Evolutionary conservation across 2,329 filamentous ascomycete genomes (phyloP).

Genomic region (Lachnellula willkommii): DNA sequence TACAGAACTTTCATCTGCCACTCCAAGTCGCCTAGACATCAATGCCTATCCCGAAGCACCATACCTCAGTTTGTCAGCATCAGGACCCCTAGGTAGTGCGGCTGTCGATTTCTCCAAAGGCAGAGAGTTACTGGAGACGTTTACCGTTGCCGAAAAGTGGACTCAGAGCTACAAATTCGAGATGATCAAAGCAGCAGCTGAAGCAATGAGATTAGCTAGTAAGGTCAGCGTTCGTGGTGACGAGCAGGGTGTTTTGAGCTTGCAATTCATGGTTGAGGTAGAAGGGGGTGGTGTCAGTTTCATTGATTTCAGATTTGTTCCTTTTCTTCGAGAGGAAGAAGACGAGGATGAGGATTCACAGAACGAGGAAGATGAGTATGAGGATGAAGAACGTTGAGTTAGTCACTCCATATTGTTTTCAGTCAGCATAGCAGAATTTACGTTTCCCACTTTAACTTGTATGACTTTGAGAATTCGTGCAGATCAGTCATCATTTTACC

Average conservation of each 20-base stretch:
- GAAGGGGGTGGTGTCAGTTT: constrained; percentile 67
- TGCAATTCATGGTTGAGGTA: constrained; percentile 94
- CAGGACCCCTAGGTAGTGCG: constrained; percentile 55
- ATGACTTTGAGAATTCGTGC: too few species aligned
- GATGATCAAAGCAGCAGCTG: constrained; percentile 75
- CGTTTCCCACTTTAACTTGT: too few species aligned
- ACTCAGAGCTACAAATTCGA: constrained; percentile 79
- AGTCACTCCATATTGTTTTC: not conserved
- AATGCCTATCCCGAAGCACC: constrained; percentile 55
- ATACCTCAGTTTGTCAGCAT: constrained; percentile 68
- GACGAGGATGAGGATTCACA: constrained; percentile 42
- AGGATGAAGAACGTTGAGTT: not conserved
- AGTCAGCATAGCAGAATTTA: too few species aligned
- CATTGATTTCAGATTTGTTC: constrained; percentile 78
- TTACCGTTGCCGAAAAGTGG: constrained; percentile 56
- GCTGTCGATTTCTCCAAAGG: constrained; percentile 63
- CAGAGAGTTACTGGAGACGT: constrained; percentile 67
- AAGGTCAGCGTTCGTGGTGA: constrained; percentile 92
- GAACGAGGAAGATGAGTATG: constrained; percentile 23
- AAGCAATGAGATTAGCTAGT: constrained; percentile 87
- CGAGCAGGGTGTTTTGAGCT: constrained; percentile 79
- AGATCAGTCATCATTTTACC: too few species aligned
- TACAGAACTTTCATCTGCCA: constrained; percentile 53
- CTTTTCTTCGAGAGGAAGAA: constrained; percentile 50
- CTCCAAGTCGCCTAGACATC: constrained; percentile 69